These are phyloP conservation scores for Geranium incanum DNA, from an alignment of 441 rosid genomes.

Conservation along the genomic window DNA sequence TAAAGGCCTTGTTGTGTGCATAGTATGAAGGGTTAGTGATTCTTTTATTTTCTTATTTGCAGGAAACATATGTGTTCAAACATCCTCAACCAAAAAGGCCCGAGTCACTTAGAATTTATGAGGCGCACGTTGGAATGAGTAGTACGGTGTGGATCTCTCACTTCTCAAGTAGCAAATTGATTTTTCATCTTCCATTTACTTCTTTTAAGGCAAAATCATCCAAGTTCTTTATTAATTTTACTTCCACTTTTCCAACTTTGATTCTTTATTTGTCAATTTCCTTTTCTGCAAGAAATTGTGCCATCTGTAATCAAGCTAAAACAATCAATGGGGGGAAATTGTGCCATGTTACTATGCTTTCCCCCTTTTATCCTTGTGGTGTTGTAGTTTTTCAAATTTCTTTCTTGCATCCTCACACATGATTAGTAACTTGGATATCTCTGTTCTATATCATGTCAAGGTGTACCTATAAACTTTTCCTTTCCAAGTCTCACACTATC, in stretches of 20 bases:
- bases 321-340: conserved; percentile 3
- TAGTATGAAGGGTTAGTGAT: conserved; percentile 9
- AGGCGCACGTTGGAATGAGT: conserved; percentile 99
- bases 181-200: conserved; percentile 2
- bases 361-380: neutral
- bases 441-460: conserved; percentile 12
- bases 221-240: neutral
- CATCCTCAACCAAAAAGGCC: conserved; percentile 87
- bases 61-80: conserved; percentile 76
- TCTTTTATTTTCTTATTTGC: conserved; percentile 26
- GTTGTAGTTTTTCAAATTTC: neutral
- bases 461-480: conserved; percentile 16
- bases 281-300: neutral
- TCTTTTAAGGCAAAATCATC: conserved; percentile 1
- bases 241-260: neutral
- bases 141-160: conserved; percentile 56
- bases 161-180: conserved; percentile 12
- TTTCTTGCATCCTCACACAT: neutral
- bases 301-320: conserved; percentile 1
- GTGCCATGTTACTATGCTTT: conserved; percentile 8
- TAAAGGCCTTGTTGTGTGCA: neutral
- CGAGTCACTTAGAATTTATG: conserved; percentile 83
- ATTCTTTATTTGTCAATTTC: conserved; percentile 1
- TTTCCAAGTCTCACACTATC: conserved; percentile 10
- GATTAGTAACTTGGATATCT: neutral